phyloP scores from a whole-genome alignment of 768 basidiomycete genomes.

The Tricholoma sp. region DNA sequence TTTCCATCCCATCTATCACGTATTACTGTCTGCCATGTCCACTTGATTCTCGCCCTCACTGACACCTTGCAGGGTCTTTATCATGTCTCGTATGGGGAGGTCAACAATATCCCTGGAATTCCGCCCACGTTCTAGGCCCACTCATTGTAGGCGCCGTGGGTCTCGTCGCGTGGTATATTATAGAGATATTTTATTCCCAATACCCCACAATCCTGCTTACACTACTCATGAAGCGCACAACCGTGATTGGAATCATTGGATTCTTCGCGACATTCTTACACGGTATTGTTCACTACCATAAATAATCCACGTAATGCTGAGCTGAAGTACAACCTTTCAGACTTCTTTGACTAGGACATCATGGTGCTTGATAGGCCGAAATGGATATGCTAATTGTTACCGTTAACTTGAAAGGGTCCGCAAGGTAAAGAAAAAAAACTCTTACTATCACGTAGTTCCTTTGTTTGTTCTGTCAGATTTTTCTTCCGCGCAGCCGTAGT shows the following conservation, averaged over 20 bases:
- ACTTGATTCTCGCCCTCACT: too few species aligned
- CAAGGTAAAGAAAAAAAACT: too few species aligned
- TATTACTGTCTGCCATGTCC: constrained; percentile 2
- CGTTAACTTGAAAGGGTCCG: too few species aligned
- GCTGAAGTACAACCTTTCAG: too few species aligned
- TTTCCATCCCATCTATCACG: constrained; percentile 31
- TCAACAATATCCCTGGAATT: constrained; percentile 35
- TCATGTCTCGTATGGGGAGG: constrained; percentile 49
- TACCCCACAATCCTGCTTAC: background rate
- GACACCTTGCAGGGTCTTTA: constrained; percentile 6
- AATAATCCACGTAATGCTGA: too few species aligned
- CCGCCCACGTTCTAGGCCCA: constrained; percentile 34
- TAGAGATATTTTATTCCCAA: background rate
- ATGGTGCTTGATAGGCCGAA: too few species aligned
- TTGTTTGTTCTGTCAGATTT: too few species aligned
- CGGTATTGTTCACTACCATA: background rate
- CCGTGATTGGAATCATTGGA: background rate
- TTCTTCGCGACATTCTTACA: background rate
- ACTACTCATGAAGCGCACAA: background rate
- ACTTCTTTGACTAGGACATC: too few species aligned
- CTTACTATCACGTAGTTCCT: too few species aligned
- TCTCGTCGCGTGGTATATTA: constrained; percentile 14
- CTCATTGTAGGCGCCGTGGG: constrained; percentile 37
- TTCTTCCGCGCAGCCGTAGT: too few species aligned
- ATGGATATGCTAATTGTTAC: too few species aligned